Conservation (phyloP, 2,329 filamentous ascomycete species). For the Verticillium tricorpus region DNA sequence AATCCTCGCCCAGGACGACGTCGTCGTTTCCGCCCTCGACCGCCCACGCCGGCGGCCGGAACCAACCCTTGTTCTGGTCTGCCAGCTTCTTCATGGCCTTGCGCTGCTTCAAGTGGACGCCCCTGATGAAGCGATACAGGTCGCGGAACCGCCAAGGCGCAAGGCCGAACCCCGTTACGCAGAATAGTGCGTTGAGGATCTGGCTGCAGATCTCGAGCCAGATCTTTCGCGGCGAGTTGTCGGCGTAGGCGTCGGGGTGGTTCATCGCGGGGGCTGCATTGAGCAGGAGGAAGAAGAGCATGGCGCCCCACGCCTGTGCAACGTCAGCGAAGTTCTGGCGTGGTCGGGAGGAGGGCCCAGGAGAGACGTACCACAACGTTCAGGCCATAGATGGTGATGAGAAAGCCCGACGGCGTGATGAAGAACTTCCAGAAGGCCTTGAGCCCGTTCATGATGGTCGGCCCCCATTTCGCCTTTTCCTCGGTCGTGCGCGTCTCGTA, state of each 20-base stretch:
- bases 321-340: not conserved
- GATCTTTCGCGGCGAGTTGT: conserved; percentile 58
- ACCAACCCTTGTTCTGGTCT: conserved; percentile 20
- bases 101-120: conserved; percentile 12
- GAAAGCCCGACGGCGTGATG: conserved; percentile 19
- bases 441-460: conserved; percentile 18
- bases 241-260: conserved; percentile 54
- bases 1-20: not conserved
- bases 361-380: conserved; percentile 21
- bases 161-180: conserved; percentile 51
- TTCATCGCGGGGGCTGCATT: conserved; percentile 18
- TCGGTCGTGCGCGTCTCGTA: conserved; percentile 15
- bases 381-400: conserved; percentile 22
- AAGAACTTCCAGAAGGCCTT: conserved; percentile 24
- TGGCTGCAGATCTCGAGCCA: conserved; percentile 13
- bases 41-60: conserved; percentile 20
- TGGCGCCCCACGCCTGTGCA: conserved; percentile 19
- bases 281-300: conserved; percentile 23
- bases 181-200: conserved; percentile 27
- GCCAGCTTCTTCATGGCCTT: conserved; percentile 16
- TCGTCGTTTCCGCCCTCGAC: not conserved
- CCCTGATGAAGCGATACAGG: conserved; percentile 13
- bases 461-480: conserved; percentile 17
- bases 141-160: conserved; percentile 59
- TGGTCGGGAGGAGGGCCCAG: not conserved